A percentile compares a stretch with the other conserved stretches of the same genome.
Evolutionary conservation across 352 stramenopile species (phyloP).

Genomic region (Achlya hypogyna): DNA sequence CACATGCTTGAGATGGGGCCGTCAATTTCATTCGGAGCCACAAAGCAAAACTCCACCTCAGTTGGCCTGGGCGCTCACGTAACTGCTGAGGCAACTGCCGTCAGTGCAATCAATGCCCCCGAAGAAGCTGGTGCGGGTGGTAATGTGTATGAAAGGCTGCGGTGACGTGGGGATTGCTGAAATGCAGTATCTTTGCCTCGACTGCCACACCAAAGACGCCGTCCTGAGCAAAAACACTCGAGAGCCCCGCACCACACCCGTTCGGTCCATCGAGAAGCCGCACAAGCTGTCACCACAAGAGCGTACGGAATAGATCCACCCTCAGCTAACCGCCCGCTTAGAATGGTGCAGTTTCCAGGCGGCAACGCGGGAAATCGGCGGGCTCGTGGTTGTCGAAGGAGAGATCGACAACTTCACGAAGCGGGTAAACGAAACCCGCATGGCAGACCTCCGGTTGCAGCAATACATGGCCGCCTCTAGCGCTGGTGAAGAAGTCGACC

Average conservation of each 20-base stretch:
- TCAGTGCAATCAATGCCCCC: too few relatives aligned
- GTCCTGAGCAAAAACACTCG: not conserved
- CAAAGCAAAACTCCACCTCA: too few relatives aligned
- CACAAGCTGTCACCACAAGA: not conserved
- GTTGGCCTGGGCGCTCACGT: too few relatives aligned
- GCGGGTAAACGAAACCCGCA: not conserved
- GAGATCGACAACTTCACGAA: not conserved
- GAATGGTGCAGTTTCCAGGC: not conserved
- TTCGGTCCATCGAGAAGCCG: not conserved
- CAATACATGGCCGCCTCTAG: not conserved
- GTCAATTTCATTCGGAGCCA: too few relatives aligned
- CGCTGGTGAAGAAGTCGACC: not conserved
- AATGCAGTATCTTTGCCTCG: not conserved
- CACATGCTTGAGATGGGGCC: too few relatives aligned
- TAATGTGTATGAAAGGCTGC: not conserved
- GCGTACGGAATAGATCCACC: not conserved
- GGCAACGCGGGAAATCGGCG: not conserved
- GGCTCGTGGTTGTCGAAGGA: not conserved
- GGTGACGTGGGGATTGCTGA: not conserved
- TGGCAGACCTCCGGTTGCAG: not conserved
- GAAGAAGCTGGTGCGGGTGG: not conserved
- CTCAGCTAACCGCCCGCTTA: not conserved
- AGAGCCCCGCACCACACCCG: not conserved
- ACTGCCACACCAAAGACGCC: not conserved
- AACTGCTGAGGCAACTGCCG: too few relatives aligned